Evolutionary conservation across 257 asterid species (phyloP), one percentile per base, ranked within the genome.

Genomic region (Solanum arcanum): DNA sequence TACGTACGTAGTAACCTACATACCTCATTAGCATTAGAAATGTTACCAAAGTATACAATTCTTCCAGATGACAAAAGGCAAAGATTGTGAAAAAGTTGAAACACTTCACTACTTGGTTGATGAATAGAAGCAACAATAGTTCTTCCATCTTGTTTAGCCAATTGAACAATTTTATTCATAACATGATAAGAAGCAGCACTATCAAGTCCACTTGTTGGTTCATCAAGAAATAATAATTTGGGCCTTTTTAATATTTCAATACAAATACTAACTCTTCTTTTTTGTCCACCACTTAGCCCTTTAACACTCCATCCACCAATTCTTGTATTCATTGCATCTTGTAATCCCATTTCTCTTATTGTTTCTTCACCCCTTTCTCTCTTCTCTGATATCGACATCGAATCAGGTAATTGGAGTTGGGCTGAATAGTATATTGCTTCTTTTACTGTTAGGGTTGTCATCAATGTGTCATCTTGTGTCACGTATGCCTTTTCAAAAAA

Each of bases 231-330:
- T 0, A 94, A 88, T 42, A 94, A 92, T 16, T 87, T 90, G 3
- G 97, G 97, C 0, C 93, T 89, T 3, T 92, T 93, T 78, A 94
- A 80, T n/a, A 94, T 91, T 60, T 94, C 95, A 12, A 94, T 90
- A 84, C 94, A 89, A 72, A 94, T 94, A 87, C 95, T 94, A 0
- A 94, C 94, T 89, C 97, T 91, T 77, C 94, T 88, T 88, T 92
- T 94, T 64, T 94, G 94, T 4, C 97, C 97, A 1, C 97, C 95
- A 64, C 97, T 94, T 1, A 94, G 87, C 1, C 97, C 97, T 88
- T 91, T 93, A 4, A 92, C 93, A n/a, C 90, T 87, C 96, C 95
- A 92, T 49, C 95, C 95, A 84, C 96, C 96, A 16, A 94, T 92
- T 84, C 93, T 88, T 4, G 97, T 92, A 74, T 93, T 66, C 72